Percentiles rank a stretch among this genome's conserved stretches.
These are phyloP conservation scores for Galerina sulciceps DNA, from an alignment of 768 basidiomycete genomes.

Conservation along the genomic window DNA sequence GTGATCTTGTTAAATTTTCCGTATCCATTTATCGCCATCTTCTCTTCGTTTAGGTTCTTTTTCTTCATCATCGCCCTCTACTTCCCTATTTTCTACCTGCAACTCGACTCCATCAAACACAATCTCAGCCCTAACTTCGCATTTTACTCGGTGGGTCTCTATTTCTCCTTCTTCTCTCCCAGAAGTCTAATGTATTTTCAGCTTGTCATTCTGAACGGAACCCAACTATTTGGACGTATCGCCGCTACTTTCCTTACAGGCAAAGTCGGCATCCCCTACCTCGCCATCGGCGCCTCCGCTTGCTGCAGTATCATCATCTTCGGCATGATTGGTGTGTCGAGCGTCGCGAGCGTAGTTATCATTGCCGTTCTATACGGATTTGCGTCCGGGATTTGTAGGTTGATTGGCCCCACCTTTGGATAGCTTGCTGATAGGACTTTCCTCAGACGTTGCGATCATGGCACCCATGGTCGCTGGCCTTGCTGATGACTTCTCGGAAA, in stretches of 20 bases:
- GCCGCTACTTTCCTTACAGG: neutral
- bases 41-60: slow-evolving; percentile 1
- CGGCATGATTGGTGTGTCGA: slow-evolving; percentile 10
- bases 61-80: slow-evolving; percentile 11
- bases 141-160: slow-evolving; percentile 9
- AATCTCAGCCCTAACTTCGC: slow-evolving; percentile 1
- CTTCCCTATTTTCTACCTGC: slow-evolving; percentile 14
- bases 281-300: slow-evolving; percentile 1
- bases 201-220: slow-evolving; percentile 11
- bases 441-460: slow-evolving; percentile 10
- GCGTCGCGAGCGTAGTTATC: slow-evolving; percentile 7
- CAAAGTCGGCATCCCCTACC: neutral
- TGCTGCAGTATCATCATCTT: slow-evolving; percentile 10
- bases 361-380: slow-evolving; percentile 10
- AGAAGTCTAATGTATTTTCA: neutral
- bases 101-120: slow-evolving; percentile 8
- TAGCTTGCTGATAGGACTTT: neutral
- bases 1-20: neutral
- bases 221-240: slow-evolving; percentile 4
- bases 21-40: neutral
- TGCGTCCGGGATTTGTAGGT: slow-evolving; percentile 12
- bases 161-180: neutral
- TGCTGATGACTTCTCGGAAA: slow-evolving; percentile 11
- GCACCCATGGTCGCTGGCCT: slow-evolving; percentile 13
- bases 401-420: neutral